These are phyloP conservation scores for Linum tenue DNA, from an alignment of 345 rosid genomes.

Conservation along the genomic window DNA sequence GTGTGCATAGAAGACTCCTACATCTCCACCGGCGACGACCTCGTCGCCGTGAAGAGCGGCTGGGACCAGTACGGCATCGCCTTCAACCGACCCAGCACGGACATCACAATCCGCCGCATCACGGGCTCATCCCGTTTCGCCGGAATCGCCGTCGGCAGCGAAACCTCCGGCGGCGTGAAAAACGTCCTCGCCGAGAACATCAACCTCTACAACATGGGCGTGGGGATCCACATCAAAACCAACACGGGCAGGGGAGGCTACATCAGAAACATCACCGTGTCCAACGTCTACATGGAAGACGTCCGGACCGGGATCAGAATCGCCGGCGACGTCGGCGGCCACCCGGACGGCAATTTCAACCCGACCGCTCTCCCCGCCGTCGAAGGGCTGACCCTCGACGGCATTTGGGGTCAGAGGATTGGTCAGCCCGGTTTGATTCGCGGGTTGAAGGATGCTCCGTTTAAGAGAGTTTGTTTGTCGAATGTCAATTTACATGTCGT, in stretches of 20 bases:
- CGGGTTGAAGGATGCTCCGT: constrained; percentile 39
- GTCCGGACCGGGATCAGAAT: constrained; percentile 29
- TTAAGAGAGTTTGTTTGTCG: constrained; percentile 34
- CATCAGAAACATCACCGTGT: constrained; percentile 31
- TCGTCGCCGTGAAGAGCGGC: constrained; percentile 46
- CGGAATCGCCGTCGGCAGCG: constrained; percentile 47
- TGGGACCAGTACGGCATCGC: constrained; percentile 60
- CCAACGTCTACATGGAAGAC: constrained; percentile 26
- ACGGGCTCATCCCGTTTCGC: constrained; percentile 28
- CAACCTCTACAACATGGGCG: constrained; percentile 19
- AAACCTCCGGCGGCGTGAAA: constrained; percentile 47
- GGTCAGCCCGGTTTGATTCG: constrained; percentile 28
- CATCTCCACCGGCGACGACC: constrained; percentile 47
- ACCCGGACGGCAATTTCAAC: constrained; percentile 38
- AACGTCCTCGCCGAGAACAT: constrained; percentile 27
- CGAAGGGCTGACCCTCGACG: constrained; percentile 28
- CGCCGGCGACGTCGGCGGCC: constrained; percentile 34
- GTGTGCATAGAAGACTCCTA: constrained; percentile 42
- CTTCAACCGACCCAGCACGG: constrained; percentile 27
- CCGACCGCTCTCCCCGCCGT: constrained; percentile 32
- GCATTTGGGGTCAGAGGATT: constrained; percentile 33
- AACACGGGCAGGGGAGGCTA: constrained; percentile 46
- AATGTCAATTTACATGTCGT: constrained; percentile 23
- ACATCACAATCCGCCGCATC: constrained; percentile 33
- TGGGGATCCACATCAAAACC: constrained; percentile 39